A percentile compares a stretch with the other conserved stretches of the same genome.
phyloP scores from a whole-genome alignment of 257 asterid species.

The Ajuga chamaepitys region DNA sequence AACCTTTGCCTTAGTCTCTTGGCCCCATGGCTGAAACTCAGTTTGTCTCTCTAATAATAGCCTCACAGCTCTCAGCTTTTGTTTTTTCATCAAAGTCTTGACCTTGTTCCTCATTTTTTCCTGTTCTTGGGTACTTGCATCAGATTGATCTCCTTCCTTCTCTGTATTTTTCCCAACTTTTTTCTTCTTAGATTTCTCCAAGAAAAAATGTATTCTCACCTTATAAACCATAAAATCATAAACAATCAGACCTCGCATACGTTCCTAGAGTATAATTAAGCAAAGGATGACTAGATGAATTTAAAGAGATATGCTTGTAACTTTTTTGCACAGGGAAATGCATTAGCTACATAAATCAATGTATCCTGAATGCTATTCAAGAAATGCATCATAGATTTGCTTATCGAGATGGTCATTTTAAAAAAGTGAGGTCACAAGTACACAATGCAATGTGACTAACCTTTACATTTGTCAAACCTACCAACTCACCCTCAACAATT shows the following conservation, averaged over 20 bases:
- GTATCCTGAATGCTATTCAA: not conserved
- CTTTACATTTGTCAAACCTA: not conserved
- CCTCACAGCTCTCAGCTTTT: constrained; percentile 69
- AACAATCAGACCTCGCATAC: constrained; percentile 10
- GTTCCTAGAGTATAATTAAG: not conserved
- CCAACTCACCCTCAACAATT: not conserved
- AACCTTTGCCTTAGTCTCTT: constrained; percentile 83
- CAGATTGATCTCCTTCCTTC: constrained; percentile 37
- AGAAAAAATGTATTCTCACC: constrained; percentile 71
- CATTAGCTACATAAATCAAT: not conserved
- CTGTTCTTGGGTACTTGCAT: constrained; percentile 26
- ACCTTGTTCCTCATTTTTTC: constrained; percentile 49
- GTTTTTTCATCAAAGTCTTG: constrained; percentile 62
- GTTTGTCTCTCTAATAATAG: constrained; percentile 53
- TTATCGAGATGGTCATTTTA: not conserved
- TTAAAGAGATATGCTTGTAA: not conserved
- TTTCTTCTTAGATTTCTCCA: constrained; percentile 67
- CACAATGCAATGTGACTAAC: not conserved
- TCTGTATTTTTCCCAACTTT: constrained; percentile 24
- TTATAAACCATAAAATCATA: constrained; percentile 21
- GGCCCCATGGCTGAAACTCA: constrained; percentile 71
- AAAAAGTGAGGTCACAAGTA: not conserved
- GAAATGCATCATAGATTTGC: not conserved
- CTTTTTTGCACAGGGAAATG: not conserved
- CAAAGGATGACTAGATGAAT: not conserved